Percentiles rank a stretch among this genome's conserved stretches.
Conservation (phyloP, 2,329 filamentous ascomycete genomes). For the Phyllachora maydis region DNA sequence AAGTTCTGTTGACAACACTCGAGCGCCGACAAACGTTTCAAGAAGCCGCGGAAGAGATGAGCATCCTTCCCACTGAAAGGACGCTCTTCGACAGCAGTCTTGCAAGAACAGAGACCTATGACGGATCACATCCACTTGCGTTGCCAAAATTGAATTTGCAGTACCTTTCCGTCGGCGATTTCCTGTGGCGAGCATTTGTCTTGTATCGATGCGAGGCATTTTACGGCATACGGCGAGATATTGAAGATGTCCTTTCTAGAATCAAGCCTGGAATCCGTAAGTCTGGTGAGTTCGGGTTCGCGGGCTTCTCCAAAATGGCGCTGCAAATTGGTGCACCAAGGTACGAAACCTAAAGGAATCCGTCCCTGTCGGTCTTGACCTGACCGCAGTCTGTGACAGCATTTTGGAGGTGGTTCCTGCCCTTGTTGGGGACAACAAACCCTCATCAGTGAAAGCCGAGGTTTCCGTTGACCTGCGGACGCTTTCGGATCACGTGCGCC, state of each 20-base stretch:
- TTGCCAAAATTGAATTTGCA: slow-evolving; percentile 91
- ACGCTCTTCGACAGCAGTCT: slow-evolving; percentile 62
- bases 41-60: slow-evolving; percentile 50
- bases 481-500: slow-evolving; percentile 52
- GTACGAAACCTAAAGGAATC: slow-evolving; percentile 9
- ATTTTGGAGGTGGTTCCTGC: slow-evolving; percentile 74
- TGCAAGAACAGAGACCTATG: slow-evolving; percentile 65
- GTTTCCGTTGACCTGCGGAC: slow-evolving; percentile 66
- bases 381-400: slow-evolving; percentile 12
- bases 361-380: too few relatives aligned
- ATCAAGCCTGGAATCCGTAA: slow-evolving; percentile 48
- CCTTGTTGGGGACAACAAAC: slow-evolving; percentile 62
- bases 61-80: slow-evolving; percentile 66
- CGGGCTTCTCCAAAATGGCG: slow-evolving; percentile 82
- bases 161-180: slow-evolving; percentile 86
- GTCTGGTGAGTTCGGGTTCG: slow-evolving; percentile 53
- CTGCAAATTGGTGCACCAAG: slow-evolving; percentile 69
- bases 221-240: slow-evolving; percentile 80
- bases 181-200: slow-evolving; percentile 85
- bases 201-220: slow-evolving; percentile 83
- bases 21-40: slow-evolving; percentile 69
- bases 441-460: slow-evolving; percentile 73
- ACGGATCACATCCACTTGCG: slow-evolving; percentile 70
- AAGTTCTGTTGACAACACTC: slow-evolving; percentile 54
- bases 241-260: slow-evolving; percentile 64